A percentile compares a stretch with the other conserved stretches of the same genome.
phyloP scores from a whole-genome alignment of 352 stramenopile species.

The Phytophthora boehmeriae region DNA sequence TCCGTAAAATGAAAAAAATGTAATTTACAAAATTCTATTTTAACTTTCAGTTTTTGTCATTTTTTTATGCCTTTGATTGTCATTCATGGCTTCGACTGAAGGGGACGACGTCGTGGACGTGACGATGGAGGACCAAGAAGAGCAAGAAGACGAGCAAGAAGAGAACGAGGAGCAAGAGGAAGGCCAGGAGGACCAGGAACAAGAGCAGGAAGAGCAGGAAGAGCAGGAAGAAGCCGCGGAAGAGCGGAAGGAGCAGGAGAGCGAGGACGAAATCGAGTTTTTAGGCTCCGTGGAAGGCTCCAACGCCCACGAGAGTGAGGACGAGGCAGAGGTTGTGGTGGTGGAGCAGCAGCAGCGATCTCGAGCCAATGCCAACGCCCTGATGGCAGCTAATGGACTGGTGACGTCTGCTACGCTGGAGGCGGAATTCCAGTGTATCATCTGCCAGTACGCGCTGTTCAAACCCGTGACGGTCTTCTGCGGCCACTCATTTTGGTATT shows the following conservation, averaged over 20 bases:
- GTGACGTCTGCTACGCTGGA: slow-evolving; percentile 30
- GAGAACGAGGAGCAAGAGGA: slow-evolving; percentile 1
- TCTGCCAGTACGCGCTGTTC: slow-evolving; percentile 62
- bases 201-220: not conserved
- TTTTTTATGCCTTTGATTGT: no score
- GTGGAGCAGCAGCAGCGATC: slow-evolving; percentile 13
- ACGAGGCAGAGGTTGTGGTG: not conserved
- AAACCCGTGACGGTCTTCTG: slow-evolving; percentile 55
- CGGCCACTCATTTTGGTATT: slow-evolving; percentile 62
- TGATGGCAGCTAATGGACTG: slow-evolving; percentile 23
- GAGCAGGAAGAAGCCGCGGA: not conserved
- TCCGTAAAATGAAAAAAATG: not conserved
- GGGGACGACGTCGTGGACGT: not conserved
- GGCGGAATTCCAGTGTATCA: slow-evolving; percentile 54
- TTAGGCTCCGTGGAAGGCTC: slow-evolving; percentile 17
- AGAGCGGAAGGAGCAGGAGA: no score
- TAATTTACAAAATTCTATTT: slow-evolving; percentile 6
- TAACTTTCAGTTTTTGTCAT: not conserved
- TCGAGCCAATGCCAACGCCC: slow-evolving; percentile 19
- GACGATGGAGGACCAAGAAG: not conserved
- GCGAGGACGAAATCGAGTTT: slow-evolving; percentile 26
- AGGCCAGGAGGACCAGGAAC: not conserved
- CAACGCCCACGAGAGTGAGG: not conserved
- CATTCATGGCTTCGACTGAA: no score
- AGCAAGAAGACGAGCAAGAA: not conserved